phyloP scores from a whole-genome alignment of 495 filamentous ascomycete species.

The Daldinia loculata region DNA sequence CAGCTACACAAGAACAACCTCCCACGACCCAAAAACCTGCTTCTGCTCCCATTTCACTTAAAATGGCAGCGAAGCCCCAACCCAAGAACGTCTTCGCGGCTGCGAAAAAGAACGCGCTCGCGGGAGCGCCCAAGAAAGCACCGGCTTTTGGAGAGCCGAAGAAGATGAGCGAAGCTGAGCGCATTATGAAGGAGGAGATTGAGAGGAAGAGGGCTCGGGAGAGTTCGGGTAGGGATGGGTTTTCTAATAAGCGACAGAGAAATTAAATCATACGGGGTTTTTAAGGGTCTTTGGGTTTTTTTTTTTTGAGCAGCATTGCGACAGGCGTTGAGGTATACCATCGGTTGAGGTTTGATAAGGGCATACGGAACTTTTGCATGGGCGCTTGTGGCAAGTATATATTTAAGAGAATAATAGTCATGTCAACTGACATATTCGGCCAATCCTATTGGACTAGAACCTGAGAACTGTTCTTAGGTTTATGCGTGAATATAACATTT shows the following conservation, averaged over 20 bases:
- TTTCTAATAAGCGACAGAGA: conserved; percentile 50
- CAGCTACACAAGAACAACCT: not conserved
- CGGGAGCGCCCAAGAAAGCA: conserved; percentile 64
- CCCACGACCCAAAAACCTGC: not conserved
- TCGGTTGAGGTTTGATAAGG: not conserved
- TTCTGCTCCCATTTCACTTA: conserved; percentile 60
- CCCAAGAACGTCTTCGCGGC: conserved; percentile 86
- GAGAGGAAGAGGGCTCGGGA: conserved; percentile 72
- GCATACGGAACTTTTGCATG: not conserved
- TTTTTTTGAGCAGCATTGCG: not conserved
- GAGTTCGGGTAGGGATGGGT: conserved; percentile 44
- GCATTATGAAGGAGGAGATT: conserved; percentile 89
- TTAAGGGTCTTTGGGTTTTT: not conserved
- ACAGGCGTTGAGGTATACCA: conserved; percentile 41
- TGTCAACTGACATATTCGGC: no score
- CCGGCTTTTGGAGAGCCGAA: conserved; percentile 64
- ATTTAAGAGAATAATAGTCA: not conserved
- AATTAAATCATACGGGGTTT: conserved; percentile 32
- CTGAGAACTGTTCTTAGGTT: not conserved
- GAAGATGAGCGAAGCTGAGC: conserved; percentile 87
- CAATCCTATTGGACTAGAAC: not conserved
- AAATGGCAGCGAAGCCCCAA: conserved; percentile 64
- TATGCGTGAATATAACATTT: not conserved
- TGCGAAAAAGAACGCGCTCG: conserved; percentile 65
- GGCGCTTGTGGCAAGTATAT: conserved; percentile 7